phyloP scores from a whole-genome alignment of 106 monocot species.

The Acorus gramineus region DNA sequence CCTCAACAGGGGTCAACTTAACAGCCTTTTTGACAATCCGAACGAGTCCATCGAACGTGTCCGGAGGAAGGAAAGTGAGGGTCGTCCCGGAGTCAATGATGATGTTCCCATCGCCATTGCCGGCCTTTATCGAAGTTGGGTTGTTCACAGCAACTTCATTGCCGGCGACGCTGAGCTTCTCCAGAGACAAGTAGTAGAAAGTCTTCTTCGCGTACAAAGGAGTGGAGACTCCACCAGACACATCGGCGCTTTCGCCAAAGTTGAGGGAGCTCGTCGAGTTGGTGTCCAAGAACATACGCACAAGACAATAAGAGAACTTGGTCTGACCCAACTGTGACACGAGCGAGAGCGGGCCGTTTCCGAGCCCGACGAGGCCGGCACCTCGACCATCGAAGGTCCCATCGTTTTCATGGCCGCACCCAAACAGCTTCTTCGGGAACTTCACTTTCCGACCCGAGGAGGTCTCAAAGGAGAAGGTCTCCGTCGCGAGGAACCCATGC shows the following conservation, averaged over 20 bases:
- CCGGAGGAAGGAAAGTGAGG: slow-evolving; percentile 16
- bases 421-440: slow-evolving; percentile 13
- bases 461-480: slow-evolving; percentile 25
- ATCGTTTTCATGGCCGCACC: slow-evolving; percentile 16
- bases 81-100: slow-evolving; percentile 43
- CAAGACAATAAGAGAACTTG: slow-evolving; percentile 47
- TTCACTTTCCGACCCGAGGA: background rate
- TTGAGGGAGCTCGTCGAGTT: slow-evolving; percentile 10
- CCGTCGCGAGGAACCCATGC: slow-evolving; percentile 21
- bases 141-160: background rate
- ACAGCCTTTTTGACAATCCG: background rate
- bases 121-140: background rate
- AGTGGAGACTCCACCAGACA: slow-evolving; percentile 8
- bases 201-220: background rate
- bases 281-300: background rate
- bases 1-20: slow-evolving; percentile 5
- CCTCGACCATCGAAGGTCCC: slow-evolving; percentile 15
- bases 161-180: slow-evolving; percentile 10
- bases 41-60: background rate
- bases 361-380: slow-evolving; percentile 41
- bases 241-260: slow-evolving; percentile 15
- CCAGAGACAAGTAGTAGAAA: slow-evolving; percentile 24
- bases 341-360: slow-evolving; percentile 28
- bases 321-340: slow-evolving; percentile 24
- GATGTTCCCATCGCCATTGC: slow-evolving; percentile 5